phyloP scores from a whole-genome alignment of 371 early-diverging fungal genomes.

The Circinella minor region DNA sequence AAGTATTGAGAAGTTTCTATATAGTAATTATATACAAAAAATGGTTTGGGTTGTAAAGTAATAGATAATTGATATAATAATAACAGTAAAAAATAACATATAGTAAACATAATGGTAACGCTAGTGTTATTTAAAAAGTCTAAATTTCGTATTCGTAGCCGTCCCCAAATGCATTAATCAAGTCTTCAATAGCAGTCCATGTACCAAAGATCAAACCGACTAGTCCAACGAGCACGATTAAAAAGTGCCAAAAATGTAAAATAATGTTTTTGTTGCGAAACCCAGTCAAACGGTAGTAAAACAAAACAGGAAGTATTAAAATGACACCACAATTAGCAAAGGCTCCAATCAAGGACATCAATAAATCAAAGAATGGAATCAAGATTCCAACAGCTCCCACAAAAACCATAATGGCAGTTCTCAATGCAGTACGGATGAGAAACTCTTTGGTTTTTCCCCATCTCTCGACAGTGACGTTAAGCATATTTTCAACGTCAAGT shows the following conservation, averaged over 20 bases:
- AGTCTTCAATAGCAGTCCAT: constrained; percentile 63
- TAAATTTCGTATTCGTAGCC: not conserved
- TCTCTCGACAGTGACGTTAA: constrained; percentile 52
- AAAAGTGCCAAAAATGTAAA: constrained; percentile 61
- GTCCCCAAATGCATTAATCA: constrained; percentile 38
- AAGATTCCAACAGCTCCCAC: constrained; percentile 67
- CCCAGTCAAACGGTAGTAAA: constrained; percentile 76
- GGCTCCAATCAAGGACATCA: constrained; percentile 85
- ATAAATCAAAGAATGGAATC: constrained; percentile 79
- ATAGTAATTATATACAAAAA: too few species aligned
- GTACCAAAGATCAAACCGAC: constrained; percentile 79
- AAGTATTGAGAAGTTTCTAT: too few species aligned
- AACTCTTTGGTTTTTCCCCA: constrained; percentile 58
- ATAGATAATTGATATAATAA: too few species aligned
- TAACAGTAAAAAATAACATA: too few species aligned
- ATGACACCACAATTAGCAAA: constrained; percentile 77
- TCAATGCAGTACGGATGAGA: constrained; percentile 58
- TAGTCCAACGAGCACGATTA: constrained; percentile 67
- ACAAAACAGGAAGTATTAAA: constrained; percentile 83
- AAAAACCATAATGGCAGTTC: constrained; percentile 54
- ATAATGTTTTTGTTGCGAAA: constrained; percentile 48
- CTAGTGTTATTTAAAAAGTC: too few species aligned
- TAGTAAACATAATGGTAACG: too few species aligned
- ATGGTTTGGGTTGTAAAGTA: too few species aligned
- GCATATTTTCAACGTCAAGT: constrained; percentile 67